Evolutionary conservation across 2,329 filamentous ascomycete genomes (phyloP).

Genomic region (Ambrosiella xylebori): DNA sequence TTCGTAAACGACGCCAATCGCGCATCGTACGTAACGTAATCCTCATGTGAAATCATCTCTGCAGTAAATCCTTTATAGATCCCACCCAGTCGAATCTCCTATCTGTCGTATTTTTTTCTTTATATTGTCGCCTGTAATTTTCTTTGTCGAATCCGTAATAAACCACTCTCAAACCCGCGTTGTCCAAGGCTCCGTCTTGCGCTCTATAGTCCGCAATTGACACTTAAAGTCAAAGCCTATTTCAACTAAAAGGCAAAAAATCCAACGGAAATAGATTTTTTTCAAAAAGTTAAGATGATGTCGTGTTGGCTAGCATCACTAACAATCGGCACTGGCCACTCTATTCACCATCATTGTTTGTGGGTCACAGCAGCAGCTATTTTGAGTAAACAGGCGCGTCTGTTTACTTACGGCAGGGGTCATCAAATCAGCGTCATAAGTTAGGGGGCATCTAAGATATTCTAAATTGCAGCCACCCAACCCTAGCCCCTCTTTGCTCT

Average conservation of each 20-base stretch:
- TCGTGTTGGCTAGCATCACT: too few relatives aligned
- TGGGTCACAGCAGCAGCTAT: too few relatives aligned
- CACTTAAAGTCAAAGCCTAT: too few relatives aligned
- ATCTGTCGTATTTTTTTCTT: neutral
- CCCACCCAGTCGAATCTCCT: neutral
- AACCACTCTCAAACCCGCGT: too few relatives aligned
- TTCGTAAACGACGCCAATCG: constrained; percentile 65
- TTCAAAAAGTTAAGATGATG: too few relatives aligned
- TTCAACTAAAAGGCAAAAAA: too few relatives aligned
- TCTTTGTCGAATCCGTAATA: neutral
- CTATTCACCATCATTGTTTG: too few relatives aligned
- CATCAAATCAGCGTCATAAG: neutral
- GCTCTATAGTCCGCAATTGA: too few relatives aligned
- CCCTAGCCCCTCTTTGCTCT: neutral
- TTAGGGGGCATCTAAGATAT: neutral
- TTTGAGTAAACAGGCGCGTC: neutral
- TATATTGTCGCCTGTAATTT: neutral
- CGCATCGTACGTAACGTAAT: constrained; percentile 50
- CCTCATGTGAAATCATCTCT: constrained; percentile 18
- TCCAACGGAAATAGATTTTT: too few relatives aligned
- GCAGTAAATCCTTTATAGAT: neutral
- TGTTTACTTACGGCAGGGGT: constrained; percentile 3
- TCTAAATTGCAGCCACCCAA: neutral
- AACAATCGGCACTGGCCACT: too few relatives aligned
- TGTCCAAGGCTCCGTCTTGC: too few relatives aligned